Base-by-base conservation (phyloP, 352 stramenopile species). In the Blastocystis sp. region DNA sequence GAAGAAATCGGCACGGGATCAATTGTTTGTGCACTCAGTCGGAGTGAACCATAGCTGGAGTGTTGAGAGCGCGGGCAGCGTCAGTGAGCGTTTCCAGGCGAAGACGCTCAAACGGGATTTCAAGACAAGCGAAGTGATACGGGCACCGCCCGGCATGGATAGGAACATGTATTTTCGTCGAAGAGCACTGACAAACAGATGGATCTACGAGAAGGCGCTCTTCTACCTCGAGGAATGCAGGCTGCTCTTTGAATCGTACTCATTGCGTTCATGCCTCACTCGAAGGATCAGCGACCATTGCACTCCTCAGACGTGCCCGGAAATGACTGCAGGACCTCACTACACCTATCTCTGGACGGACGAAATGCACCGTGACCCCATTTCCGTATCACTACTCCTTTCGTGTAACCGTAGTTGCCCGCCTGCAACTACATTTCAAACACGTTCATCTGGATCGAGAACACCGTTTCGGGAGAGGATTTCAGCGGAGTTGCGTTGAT, bases 341-440 rank as follows among this genome's bases (percentile, higher is more conserved):
- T 89, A 80, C 61, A 77, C 79, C 16, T 89, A 89, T 71, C 66
- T 77, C 16, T 89, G 79, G 79, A 89, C 79, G 0, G 79, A 89
- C 31, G 37, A 6, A 89, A 89, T 80, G 63, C 41, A 29, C 67
- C 63, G 2, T 55, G 62, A 21, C 62, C 67, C 79, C 3, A 45
- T 79, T 60, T 51, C 37, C 0, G 79, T 89, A 80, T 21, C 4
- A 29, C n/a, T 77, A 10, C 3, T 24, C 0, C 12, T 60, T 12
- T n/a, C n/a, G 9, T 3, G 10, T 3, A 45, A 45, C 37, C 0
- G 19, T 77, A 89, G 79, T 62, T 80, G 45, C 41, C 55, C 41
- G 79, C 79, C 9, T 31, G 62, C 45, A 26, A 77, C 13, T 89
- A 89, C 31, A 89, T 89, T n/a, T 13, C 26, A 50, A 89, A 45